Evolutionary conservation across 73 alveolate genomes (phyloP).

Genomic region (Effrenium voratum): DNA sequence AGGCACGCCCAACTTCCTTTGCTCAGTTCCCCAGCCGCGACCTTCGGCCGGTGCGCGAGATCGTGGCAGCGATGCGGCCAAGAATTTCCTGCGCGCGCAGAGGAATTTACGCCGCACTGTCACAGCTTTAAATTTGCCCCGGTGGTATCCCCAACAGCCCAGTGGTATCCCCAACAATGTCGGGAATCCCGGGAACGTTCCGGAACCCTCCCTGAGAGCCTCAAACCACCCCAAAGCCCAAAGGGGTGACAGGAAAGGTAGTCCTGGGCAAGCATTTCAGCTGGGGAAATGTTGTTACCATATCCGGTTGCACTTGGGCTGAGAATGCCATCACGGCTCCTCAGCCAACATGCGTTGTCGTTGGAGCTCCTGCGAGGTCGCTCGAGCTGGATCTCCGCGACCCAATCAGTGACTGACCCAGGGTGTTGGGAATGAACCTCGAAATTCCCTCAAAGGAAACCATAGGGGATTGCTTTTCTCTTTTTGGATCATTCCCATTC

Average conservation of each 20-base stretch:
- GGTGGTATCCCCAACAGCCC: neutral
- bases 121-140: neutral
- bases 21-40: neutral
- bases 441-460: neutral
- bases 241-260: too few species aligned
- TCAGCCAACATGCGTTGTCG: conserved; percentile 50
- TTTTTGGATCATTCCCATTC: neutral
- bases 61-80: conserved; percentile 67
- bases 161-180: too few species aligned
- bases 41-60: conserved; percentile 76
- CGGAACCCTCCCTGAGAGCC: too few species aligned
- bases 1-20: neutral
- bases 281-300: too few species aligned
- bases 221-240: too few species aligned
- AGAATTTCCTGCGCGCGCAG: conserved; percentile 24
- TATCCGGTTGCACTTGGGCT: too few species aligned
- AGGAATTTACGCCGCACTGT: neutral
- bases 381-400: too few species aligned
- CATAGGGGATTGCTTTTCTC: neutral
- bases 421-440: neutral
- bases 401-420: too few species aligned
- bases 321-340: too few species aligned
- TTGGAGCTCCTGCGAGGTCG: conserved; percentile 20
- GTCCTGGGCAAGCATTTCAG: too few species aligned
- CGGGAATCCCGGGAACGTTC: too few species aligned